Conservation (phyloP, 768 basidiomycete species). For the Phaeotremella fagi region DNA sequence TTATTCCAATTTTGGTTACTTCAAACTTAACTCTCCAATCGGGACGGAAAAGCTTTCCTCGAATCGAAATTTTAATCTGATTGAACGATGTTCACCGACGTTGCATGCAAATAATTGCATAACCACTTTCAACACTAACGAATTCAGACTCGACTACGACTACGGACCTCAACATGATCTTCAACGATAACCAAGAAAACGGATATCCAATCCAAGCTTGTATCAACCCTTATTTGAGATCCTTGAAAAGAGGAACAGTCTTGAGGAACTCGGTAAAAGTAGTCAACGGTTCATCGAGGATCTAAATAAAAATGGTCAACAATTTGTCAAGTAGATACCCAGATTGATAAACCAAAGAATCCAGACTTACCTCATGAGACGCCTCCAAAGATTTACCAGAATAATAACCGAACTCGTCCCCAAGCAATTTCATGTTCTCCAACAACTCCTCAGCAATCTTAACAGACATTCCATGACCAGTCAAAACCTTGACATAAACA, state of each 20-base stretch:
- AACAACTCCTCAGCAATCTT: constrained; percentile 11
- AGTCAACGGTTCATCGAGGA: constrained; percentile 4
- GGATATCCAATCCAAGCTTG: too few relatives aligned
- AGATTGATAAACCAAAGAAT: background rate
- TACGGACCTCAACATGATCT: too few relatives aligned
- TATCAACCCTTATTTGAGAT: constrained; percentile 12
- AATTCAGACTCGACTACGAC: too few relatives aligned
- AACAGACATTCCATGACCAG: constrained; percentile 9
- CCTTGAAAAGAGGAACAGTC: constrained; percentile 10
- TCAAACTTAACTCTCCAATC: too few relatives aligned
- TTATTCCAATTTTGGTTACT: too few relatives aligned
- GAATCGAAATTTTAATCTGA: too few relatives aligned
- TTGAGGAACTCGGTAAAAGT: constrained; percentile 16
- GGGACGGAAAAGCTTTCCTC: too few relatives aligned
- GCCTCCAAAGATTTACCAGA: constrained; percentile 6
- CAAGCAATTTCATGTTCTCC: constrained; percentile 23
- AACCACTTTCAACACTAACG: too few relatives aligned
- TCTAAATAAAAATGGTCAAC: constrained; percentile 1
- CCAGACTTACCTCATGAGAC: constrained; percentile 12
- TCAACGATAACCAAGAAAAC: too few relatives aligned
- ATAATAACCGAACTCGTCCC: constrained; percentile 22
- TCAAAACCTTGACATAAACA: constrained; percentile 5
- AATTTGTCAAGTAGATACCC: background rate
- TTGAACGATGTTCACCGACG: too few relatives aligned
- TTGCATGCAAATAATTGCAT: too few relatives aligned